Percentiles rank a stretch among this genome's conserved stretches.
Conservation (phyloP, 1,284 basidiomycete genomes). For the Melampsora americana region DNA sequence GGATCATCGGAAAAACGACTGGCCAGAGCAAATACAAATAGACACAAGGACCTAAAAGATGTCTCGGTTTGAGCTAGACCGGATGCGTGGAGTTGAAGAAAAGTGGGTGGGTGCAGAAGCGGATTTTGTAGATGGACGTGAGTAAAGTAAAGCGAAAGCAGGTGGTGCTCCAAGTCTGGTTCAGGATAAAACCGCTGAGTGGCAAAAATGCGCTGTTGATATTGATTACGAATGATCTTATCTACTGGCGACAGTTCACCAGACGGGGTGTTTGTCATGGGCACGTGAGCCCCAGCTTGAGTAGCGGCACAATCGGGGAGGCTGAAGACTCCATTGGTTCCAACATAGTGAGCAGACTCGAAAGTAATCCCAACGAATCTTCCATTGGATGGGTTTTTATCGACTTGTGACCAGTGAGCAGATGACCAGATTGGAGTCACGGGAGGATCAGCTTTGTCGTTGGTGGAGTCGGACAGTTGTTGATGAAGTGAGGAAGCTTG, state of each 20-base stretch:
- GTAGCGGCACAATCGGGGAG: not conserved
- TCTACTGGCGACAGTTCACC: slow-evolving; percentile 15
- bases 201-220: slow-evolving; percentile 6
- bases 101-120: slow-evolving; percentile 72
- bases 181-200: slow-evolving; percentile 22
- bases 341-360: slow-evolving; percentile 12
- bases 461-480: not conserved
- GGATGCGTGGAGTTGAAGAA: slow-evolving; percentile 64
- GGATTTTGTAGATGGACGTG: slow-evolving; percentile 65
- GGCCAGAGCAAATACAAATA: slow-evolving; percentile 72
- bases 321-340: slow-evolving; percentile 6
- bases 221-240: slow-evolving; percentile 13
- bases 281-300: not conserved
- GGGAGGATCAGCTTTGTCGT: slow-evolving; percentile 4
- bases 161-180: slow-evolving; percentile 61
- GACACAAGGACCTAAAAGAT: slow-evolving; percentile 66
- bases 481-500: not conserved
- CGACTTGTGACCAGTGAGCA: slow-evolving; percentile 8
- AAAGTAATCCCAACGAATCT: not conserved
- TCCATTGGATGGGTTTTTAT: not conserved
- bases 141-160: slow-evolving; percentile 70
- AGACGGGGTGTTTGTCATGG: not conserved
- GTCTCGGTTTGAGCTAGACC: slow-evolving; percentile 63
- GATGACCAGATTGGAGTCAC: not conserved
- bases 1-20: slow-evolving; percentile 66